phyloP scores from a whole-genome alignment of 805 yeast species.

The Cyberlindnera galapagoensis region DNA sequence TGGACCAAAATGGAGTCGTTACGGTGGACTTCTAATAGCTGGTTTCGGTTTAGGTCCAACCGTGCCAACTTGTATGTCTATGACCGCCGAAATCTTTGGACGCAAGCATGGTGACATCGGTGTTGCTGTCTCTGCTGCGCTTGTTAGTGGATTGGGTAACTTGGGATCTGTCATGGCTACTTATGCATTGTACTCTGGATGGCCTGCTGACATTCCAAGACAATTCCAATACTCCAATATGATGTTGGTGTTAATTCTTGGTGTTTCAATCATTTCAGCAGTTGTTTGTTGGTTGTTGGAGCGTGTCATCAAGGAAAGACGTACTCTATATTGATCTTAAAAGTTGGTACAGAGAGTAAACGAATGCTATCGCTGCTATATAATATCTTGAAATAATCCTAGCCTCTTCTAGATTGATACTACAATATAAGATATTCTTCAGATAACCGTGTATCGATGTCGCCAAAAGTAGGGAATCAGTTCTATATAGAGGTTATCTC shows the following conservation, averaged over 20 bases:
- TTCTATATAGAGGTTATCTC: no score
- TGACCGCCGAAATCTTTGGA: constrained; percentile 71
- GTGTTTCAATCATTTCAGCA: constrained; percentile 58
- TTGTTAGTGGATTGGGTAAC: constrained; percentile 83
- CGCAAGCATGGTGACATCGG: constrained; percentile 78
- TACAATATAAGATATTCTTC: no score
- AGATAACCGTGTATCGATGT: no score
- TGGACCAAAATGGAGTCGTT: constrained; percentile 63
- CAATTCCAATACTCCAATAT: constrained; percentile 66
- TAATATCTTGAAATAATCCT: not conserved
- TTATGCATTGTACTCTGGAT: constrained; percentile 78
- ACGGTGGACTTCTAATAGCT: constrained; percentile 73
- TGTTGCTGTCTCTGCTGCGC: constrained; percentile 73
- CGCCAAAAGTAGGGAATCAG: no score
- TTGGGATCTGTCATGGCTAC: constrained; percentile 82
- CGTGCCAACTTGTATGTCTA: constrained; percentile 81
- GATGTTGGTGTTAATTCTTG: constrained; percentile 77
- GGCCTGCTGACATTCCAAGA: constrained; percentile 71
- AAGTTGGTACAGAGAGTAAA: not conserved
- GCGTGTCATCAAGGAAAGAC: constrained; percentile 15
- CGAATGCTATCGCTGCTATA: not conserved
- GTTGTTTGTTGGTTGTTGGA: constrained; percentile 12
- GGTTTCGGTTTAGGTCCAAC: constrained; percentile 91
- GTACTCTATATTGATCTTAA: constrained; percentile 5
- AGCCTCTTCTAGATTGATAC: no score